Base-by-base conservation (phyloP, 2,329 filamentous ascomycete species). In the Thelonectria rubi region DNA sequence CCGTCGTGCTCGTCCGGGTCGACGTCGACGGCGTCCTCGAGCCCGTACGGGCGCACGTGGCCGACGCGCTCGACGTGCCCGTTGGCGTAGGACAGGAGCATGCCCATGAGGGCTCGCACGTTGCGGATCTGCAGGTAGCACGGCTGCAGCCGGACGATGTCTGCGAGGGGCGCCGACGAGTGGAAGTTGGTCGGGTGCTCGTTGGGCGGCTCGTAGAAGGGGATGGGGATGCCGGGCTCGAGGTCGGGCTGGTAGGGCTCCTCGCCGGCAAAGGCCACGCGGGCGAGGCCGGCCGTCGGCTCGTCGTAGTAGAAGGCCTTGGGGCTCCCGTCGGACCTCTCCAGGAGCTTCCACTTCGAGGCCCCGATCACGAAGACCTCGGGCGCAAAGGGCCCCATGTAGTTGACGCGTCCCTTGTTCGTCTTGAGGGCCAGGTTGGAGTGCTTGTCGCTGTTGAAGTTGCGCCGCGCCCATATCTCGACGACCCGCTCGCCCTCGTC, bases 271-370 rank as follows among this genome's bases (percentile, higher is more conserved):
- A 37, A 15, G 12, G 34, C 34, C 12, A 37, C 3, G 3, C 34
- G 34, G 3, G 12, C 15, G 34, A 37, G 4, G 2, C 34, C 34
- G 34, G 3, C 4, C 9, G 34, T 14, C 15, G 34, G 7, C 15
- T 15, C 34, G 40, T 58, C 55, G 18, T 39, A 42, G 42, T 52
- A 58, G 14, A 58, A 52, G 1, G 17, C n/a, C 15, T 40, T 17
- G 15, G 48, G 30, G 1, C 14, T 20, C 3, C 55, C 55, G 3
- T 52, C 21, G 1, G 55, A 32, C n/a, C 3, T 52, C 10, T 58
- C 55, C 3, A 58, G 24, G 2, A 58, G 40, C 5, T n/a, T 24
- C 55, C 55, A 58, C 15, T 3, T 11, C 34, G 34, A 37, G 3
- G 18, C 17, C 5, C 12, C 37, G 10, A 17, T 11, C 2, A 24